phyloP scores from a whole-genome alignment of 1,284 basidiomycete genomes.

The Cystodermella granulosa region DNA sequence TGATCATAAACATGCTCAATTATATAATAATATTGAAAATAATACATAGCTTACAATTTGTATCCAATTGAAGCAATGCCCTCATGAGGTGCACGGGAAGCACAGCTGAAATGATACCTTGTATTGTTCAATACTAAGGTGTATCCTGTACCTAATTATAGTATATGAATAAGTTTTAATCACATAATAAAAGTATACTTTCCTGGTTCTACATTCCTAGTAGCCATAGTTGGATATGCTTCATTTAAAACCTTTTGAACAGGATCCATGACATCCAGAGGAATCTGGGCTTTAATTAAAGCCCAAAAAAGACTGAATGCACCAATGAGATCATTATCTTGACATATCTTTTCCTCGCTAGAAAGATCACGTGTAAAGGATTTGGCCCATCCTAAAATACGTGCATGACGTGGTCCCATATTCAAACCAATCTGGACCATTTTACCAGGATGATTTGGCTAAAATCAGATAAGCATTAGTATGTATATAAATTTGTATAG shows the following conservation, averaged over 20 bases:
- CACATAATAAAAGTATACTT: not conserved
- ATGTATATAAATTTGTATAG: not conserved
- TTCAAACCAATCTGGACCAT: slow-evolving; percentile 13
- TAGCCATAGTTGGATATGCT: slow-evolving; percentile 6
- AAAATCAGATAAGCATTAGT: not conserved
- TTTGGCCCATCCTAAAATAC: slow-evolving; percentile 13
- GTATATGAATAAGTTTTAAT: not conserved
- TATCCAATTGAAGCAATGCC: slow-evolving; percentile 4
- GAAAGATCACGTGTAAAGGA: slow-evolving; percentile 4
- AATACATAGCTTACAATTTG: slow-evolving; percentile 4
- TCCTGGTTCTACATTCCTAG: slow-evolving; percentile 8
- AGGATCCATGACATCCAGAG: not conserved
- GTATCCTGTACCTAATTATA: slow-evolving; percentile 10
- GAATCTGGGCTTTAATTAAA: slow-evolving; percentile 2
- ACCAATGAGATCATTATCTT: slow-evolving; percentile 4
- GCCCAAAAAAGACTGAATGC: slow-evolving; percentile 4
- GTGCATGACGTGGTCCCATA: slow-evolving; percentile 11
- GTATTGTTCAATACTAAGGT: slow-evolving; percentile 3
- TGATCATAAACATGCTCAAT: too few relatives aligned
- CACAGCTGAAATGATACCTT: slow-evolving; percentile 1
- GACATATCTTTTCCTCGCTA: not conserved
- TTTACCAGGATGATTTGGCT: slow-evolving; percentile 9
- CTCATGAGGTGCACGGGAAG: slow-evolving; percentile 10
- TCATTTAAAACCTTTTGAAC: not conserved
- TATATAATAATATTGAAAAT: not conserved